Conservation (phyloP, 768 basidiomycete species). For the Cystofilobasidium ferigula region DNA sequence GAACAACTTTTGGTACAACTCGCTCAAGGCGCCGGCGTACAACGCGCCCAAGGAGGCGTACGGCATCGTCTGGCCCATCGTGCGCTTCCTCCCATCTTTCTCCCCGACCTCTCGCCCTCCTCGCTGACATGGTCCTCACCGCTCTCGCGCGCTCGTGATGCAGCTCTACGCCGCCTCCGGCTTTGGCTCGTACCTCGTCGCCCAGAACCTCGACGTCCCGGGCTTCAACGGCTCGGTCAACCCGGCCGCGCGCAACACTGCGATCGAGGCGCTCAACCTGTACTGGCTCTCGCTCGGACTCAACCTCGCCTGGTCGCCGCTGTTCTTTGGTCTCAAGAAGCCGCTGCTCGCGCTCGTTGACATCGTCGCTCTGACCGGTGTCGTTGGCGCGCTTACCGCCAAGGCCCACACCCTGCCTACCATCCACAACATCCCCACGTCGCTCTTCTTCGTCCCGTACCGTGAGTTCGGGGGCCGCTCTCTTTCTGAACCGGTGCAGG, state of each 20-base stretch:
- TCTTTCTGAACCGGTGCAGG: not conserved
- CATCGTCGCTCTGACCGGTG: slow-evolving; percentile 20
- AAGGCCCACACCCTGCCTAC: slow-evolving; percentile 22
- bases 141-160: not conserved
- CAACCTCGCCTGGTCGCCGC: slow-evolving; percentile 20
- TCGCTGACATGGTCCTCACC: not conserved
- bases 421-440: slow-evolving; percentile 8
- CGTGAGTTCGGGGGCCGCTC: not conserved
- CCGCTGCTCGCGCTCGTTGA: slow-evolving; percentile 20
- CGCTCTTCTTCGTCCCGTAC: slow-evolving; percentile 19
- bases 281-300: slow-evolving; percentile 25
- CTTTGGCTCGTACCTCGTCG: slow-evolving; percentile 24
- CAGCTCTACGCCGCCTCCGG: slow-evolving; percentile 23
- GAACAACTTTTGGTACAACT: slow-evolving; percentile 19
- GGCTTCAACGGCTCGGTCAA: slow-evolving; percentile 9
- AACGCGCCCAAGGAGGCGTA: slow-evolving; percentile 17
- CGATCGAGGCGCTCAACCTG: slow-evolving; percentile 24
- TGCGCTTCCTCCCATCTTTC: not conserved
- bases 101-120: not conserved
- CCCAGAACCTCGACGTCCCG: slow-evolving; percentile 25
- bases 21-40: slow-evolving; percentile 11
- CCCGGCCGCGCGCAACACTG: slow-evolving; percentile 22
- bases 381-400: slow-evolving; percentile 18
- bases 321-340: slow-evolving; percentile 25
- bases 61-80: slow-evolving; percentile 19